phyloP scores from a whole-genome alignment of 257 asterid genomes.

The Solanum sitiens region DNA sequence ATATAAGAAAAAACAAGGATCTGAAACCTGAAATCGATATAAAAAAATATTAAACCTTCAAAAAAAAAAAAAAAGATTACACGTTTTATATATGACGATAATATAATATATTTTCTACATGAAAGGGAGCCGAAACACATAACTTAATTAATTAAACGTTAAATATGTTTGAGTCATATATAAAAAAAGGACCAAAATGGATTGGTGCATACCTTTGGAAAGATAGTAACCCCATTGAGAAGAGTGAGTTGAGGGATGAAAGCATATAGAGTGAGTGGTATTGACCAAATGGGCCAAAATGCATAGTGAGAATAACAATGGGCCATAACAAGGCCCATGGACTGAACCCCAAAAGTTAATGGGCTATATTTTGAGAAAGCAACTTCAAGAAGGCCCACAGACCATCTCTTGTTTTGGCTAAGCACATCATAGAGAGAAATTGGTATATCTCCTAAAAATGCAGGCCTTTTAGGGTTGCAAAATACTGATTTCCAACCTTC shows the following conservation, averaged over 20 bases:
- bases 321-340: slow-evolving; percentile 42
- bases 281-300: slow-evolving; percentile 54
- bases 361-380: slow-evolving; percentile 44
- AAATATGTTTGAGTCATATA: background rate
- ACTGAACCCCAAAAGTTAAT: slow-evolving; percentile 32
- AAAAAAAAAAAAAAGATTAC: background rate
- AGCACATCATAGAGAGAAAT: slow-evolving; percentile 43
- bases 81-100: background rate
- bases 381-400: slow-evolving; percentile 69
- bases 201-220: slow-evolving; percentile 49
- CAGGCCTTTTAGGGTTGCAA: slow-evolving; percentile 55
- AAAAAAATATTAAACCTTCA: background rate
- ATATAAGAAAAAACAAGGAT: slow-evolving; percentile 46
- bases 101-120: background rate
- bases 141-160: background rate
- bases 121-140: background rate
- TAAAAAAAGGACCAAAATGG: background rate
- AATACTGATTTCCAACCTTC: slow-evolving; percentile 76
- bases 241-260: slow-evolving; percentile 48
- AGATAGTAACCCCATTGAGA: slow-evolving; percentile 35
- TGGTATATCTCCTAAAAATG: slow-evolving; percentile 61
- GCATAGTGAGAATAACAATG: slow-evolving; percentile 44
- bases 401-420: slow-evolving; percentile 58
- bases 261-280: slow-evolving; percentile 48
- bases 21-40: slow-evolving; percentile 27